phyloP scores from a whole-genome alignment of 192 early-diverging fungal species.

The Phlyctochytrium planicorne region DNA sequence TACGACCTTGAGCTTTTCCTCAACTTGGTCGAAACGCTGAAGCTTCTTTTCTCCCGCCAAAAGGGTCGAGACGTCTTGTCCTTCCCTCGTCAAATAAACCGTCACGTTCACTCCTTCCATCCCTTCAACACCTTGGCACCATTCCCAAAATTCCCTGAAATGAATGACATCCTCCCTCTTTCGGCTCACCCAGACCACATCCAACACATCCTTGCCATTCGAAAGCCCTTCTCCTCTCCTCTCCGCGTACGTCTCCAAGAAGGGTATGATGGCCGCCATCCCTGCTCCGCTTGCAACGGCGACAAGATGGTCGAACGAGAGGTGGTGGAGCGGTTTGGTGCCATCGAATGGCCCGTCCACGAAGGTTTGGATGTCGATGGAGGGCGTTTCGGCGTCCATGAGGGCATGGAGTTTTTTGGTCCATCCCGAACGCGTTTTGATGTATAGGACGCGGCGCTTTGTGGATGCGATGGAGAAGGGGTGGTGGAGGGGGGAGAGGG shows the following conservation, averaged over 20 bases:
- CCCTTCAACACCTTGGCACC: neutral
- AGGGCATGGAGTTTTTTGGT: neutral
- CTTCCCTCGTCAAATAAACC: neutral
- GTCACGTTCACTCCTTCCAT: neutral
- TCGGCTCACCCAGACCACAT: conserved; percentile 8
- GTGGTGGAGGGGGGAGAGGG: neutral
- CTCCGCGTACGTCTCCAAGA: neutral
- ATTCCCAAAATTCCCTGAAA: neutral
- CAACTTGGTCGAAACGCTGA: neutral
- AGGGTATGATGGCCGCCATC: conserved; percentile 13
- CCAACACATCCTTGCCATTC: neutral
- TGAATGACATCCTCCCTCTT: neutral
- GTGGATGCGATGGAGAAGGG: conserved; percentile 23
- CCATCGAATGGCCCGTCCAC: conserved; percentile 19
- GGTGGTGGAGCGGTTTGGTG: neutral
- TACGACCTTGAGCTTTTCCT: too few relatives aligned
- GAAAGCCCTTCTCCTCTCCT: too few relatives aligned
- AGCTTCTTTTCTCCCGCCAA: neutral
- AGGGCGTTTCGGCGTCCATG: neutral
- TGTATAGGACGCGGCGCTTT: conserved; percentile 1
- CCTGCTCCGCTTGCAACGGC: conserved; percentile 16
- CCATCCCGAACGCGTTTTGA: conserved; percentile 8
- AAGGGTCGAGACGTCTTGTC: too few relatives aligned
- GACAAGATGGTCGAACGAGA: neutral
- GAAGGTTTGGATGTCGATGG: neutral